Evolutionary conservation across 2,329 filamentous ascomycete species (phyloP).

Genomic region (Alternaria gaisen): DNA sequence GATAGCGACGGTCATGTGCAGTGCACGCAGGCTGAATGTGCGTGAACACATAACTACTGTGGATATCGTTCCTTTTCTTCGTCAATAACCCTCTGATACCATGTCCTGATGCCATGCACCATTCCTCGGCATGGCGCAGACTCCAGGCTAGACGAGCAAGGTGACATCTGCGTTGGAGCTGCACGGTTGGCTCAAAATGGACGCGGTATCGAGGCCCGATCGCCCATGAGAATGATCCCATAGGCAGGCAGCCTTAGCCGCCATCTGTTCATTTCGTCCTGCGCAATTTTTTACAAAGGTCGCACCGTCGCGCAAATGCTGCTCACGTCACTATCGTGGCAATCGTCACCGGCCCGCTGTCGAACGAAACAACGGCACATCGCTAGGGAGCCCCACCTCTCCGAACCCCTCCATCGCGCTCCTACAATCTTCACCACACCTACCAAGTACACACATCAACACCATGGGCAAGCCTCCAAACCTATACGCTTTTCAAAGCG

Average conservation of each 20-base stretch:
- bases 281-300: not conserved
- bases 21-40: not conserved
- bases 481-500: conserved; percentile 81
- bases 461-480: conserved; percentile 58
- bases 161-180: conserved; percentile 17
- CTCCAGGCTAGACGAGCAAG: conserved; percentile 11
- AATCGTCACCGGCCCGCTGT: conserved; percentile 22
- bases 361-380: conserved; percentile 19
- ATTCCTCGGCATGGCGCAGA: conserved; percentile 12
- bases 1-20: conserved; percentile 3
- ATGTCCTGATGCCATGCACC: conserved; percentile 6
- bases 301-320: conserved; percentile 8
- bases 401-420: conserved; percentile 25
- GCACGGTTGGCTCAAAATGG: conserved; percentile 21
- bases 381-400: conserved; percentile 16
- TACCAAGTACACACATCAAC: conserved; percentile 21
- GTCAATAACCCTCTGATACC: not conserved
- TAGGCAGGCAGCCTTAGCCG: conserved; percentile 10
- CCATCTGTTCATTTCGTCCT: conserved; percentile 1
- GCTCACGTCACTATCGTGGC: conserved; percentile 26
- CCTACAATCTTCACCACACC: conserved; percentile 18
- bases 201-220: conserved; percentile 16
- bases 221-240: conserved; percentile 9
- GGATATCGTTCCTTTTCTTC: not conserved
- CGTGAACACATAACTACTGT: conserved; percentile 1